Base-by-base conservation (phyloP, 192 early-diverging fungal genomes). In the Dimargaris cristalligena region DNA sequence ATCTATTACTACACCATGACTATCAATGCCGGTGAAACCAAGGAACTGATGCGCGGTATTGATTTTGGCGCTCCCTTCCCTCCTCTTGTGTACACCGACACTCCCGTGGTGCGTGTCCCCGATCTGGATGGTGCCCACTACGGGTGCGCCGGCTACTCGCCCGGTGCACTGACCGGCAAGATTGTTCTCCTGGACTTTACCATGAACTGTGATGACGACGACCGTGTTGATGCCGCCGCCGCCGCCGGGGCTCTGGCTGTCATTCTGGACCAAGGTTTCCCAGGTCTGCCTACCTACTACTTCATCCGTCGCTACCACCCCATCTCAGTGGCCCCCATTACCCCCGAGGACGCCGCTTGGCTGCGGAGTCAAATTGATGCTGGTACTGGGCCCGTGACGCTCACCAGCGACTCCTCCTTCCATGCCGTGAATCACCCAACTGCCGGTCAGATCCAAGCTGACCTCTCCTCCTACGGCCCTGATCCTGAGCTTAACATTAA, bases 401-500 rank as follows among this genome's bases (percentile, higher is more conserved):
- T 48, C 23, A 41, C 26, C 20, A 46, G 44, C 31, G 51, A 57
- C 29, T 29, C 14, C 23, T 49, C 16, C 3, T 20, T 38, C n/a
- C 30, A 13, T 29, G 16, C 14, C 4, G 34, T 26, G 54, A 25
- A 57, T n/a, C 25, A 35, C 55, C 14, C 35, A n/a, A 20, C 29
- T 10, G 32, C 61, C n/a, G 49, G 51, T 4, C 22, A 44, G 23
- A 44, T 62, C n/a, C n/a, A n/a, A n/a, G n/a, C n/a, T n/a, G n/a
- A n/a, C n/a, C n/a, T n/a, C 31, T 52, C 48, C 25, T 16, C 29
- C 28, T 62, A 57, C 34, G 61, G 61, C 23, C 61, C 61, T 2
- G 52, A 49, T 26, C 35, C 61, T 2, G 48, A 52, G 23, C 49
- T 62, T 16, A 32, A 62, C 8, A 28, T 62, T 16, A 62, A 62